Conservation (phyloP, 371 early-diverging fungal genomes). For the Circinella minor region DNA sequence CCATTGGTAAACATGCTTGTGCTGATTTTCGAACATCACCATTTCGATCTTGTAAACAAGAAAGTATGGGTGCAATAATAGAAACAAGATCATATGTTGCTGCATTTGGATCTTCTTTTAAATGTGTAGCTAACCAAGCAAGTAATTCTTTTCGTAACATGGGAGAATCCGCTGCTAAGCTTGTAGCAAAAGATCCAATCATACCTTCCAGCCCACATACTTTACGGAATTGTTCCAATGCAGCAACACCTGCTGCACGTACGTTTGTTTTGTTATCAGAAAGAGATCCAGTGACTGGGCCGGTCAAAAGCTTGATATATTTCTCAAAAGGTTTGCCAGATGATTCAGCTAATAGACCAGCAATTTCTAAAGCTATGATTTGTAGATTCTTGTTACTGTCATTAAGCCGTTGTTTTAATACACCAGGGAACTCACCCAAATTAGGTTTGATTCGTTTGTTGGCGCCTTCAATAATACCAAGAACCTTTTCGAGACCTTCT, state of each 20-base stretch:
- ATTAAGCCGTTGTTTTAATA: constrained; percentile 80
- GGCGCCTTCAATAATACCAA: constrained; percentile 70
- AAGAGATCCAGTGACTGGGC: constrained; percentile 70
- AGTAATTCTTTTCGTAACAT: constrained; percentile 87
- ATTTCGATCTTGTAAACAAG: constrained; percentile 87
- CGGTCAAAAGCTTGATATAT: constrained; percentile 63
- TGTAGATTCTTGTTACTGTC: constrained; percentile 88
- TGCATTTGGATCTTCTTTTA: constrained; percentile 35
- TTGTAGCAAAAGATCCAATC: constrained; percentile 64
- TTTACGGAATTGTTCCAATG: constrained; percentile 71
- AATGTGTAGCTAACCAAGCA: constrained; percentile 70
- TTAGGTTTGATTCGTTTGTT: constrained; percentile 87
- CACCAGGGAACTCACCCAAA: constrained; percentile 78
- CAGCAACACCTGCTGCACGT: constrained; percentile 75
- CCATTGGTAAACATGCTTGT: constrained; percentile 64
- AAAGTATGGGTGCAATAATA: constrained; percentile 72
- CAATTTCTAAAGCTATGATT: constrained; percentile 25
- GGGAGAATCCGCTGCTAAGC: constrained; percentile 77
- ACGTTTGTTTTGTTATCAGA: constrained; percentile 91
- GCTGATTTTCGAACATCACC: constrained; percentile 90
- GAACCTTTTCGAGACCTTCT: constrained; percentile 87
- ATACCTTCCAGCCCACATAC: constrained; percentile 74
- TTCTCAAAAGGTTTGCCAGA: constrained; percentile 89
- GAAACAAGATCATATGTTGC: constrained; percentile 61
- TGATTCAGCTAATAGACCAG: constrained; percentile 67